Evolutionary conservation across 257 asterid genomes (phyloP), one percentile per base, ranked within the genome.

Genomic region (Nicotiana attenuata): DNA sequence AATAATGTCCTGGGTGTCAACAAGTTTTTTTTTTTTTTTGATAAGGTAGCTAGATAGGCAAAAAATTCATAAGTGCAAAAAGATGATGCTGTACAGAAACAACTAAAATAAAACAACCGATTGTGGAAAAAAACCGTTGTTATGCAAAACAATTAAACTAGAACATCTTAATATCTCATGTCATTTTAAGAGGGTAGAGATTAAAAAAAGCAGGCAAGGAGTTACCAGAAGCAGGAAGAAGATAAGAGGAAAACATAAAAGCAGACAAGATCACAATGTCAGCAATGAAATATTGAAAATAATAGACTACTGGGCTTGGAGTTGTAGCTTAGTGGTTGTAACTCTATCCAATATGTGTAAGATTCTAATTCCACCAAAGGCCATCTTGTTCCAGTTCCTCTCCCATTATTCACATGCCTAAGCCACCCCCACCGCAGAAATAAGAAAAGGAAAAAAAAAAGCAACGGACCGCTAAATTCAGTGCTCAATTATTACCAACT

Each of bases 401-500:
- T 71, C 60, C 53, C 59, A 9, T 22, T 22, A 45, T 71, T 22
- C 78, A 71, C 38, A 45, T 71, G 38, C 20, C 60, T 60, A 53
- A 45, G 60, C 15, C 78, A 45, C 7, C 78, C 35, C 60, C 78
- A 47, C 78, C 78, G 5, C 3, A 22, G 35, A 71, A 45, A 71
- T 41, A 45, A 45, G 35, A 45, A 5, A 71, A 24, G 24, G 45
- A 5, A 7, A 68, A 71, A 5, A 17, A 82, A 85, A 78, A 89
- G 90, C 84, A 91, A 91, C 95, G 90, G 92, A 94, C 94, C 98
- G 90, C 95, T 88, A 90, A 90, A 93, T 88, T 88, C 93, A 91
- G 92, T 90, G 92, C 93, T 88, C 91, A 85, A 88, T 86, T 89
- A 94, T 96, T 96, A 96, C 99, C 99, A 96, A 94, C 98, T 96